Evolutionary conservation across 208 protist genomes (phyloP), one percentile per base, ranked within the genome.

Genomic region (Trypanosoma brucei): DNA sequence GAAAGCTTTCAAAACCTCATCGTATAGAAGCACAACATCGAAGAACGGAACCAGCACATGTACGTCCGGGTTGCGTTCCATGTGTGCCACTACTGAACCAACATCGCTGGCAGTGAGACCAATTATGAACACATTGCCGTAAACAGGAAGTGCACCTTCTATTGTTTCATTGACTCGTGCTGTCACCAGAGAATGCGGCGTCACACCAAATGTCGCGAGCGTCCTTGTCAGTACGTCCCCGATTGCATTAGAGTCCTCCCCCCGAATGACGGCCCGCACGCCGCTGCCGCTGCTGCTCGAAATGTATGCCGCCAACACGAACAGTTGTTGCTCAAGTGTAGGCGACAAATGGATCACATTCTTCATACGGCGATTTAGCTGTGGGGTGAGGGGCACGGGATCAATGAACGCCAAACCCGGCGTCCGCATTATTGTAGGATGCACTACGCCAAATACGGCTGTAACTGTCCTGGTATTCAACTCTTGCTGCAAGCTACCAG

Each of bases 21-120:
- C 13, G 65, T 86, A 78, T 46, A 74, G 64, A 9, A 74, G 7
- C 31, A 54, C 30, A 40, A 86, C 49, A 42, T 86, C 79, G 22
- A 59, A 44, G 52, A 76, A 81, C 34, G 35, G 36, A 2, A 89
- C 8, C 31, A 82, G 55, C 3, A 75, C 65, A 39, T 54, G 56
- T 11, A 62, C 53, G 7, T 55, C 46, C 2, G 30, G 11, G 63
- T 81, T 40, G 0, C n/a, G 30, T 2, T 31, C 42, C 3, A 82
- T 42, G 61, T 73, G 68, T 35, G 33, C 7, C 2, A 52, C 65
- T 13, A 85, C 44, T 37, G 35, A 40, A 22, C 9, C 31, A 44
- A 70, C 65, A 45, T 75, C 75, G 9, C 4, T 35, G 8, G 59
- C 55, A 37, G 6, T 44, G 42, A 73, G 38, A 11, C 75, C 75